Conservation (phyloP, 2,329 filamentous ascomycete species). For the Aspergillus clavatus region DNA sequence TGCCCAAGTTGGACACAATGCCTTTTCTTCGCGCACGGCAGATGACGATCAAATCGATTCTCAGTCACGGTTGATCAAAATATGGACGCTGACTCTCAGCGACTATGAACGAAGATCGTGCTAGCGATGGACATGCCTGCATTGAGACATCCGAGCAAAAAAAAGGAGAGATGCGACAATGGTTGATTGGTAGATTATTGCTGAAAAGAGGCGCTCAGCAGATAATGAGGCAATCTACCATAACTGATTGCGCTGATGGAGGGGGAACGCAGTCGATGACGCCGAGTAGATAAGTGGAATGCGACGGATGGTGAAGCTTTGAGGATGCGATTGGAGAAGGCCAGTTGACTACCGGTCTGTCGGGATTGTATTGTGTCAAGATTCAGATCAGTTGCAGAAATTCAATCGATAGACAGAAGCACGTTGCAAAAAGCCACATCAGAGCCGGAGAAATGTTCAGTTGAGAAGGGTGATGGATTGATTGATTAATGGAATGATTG, state of each 20-base stretch:
- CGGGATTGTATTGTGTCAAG: too few species aligned
- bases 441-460: too few species aligned
- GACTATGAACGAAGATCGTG: conserved; percentile 1
- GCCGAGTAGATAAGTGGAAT: conserved; percentile 10
- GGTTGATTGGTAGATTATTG: background rate
- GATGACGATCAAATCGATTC: background rate
- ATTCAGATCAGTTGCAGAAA: background rate
- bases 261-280: conserved; percentile 4
- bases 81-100: conserved; percentile 2
- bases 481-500: background rate
- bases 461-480: too few species aligned
- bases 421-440: conserved; percentile 12
- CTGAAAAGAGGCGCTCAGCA: background rate
- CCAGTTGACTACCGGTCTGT: too few species aligned
- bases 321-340: background rate
- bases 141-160: conserved; percentile 1
- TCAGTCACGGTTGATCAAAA: background rate
- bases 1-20: background rate
- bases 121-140: conserved; percentile 12
- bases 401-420: background rate
- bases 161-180: background rate
- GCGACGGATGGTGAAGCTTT: background rate
- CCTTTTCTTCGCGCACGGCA: conserved; percentile 4
- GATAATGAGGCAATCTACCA: conserved; percentile 11
- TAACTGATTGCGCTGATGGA: conserved; percentile 4